Percentiles rank a stretch among this genome's conserved stretches.
Conservation (phyloP, 495 filamentous ascomycete genomes). For the Hypomontagnella monticulosa region DNA sequence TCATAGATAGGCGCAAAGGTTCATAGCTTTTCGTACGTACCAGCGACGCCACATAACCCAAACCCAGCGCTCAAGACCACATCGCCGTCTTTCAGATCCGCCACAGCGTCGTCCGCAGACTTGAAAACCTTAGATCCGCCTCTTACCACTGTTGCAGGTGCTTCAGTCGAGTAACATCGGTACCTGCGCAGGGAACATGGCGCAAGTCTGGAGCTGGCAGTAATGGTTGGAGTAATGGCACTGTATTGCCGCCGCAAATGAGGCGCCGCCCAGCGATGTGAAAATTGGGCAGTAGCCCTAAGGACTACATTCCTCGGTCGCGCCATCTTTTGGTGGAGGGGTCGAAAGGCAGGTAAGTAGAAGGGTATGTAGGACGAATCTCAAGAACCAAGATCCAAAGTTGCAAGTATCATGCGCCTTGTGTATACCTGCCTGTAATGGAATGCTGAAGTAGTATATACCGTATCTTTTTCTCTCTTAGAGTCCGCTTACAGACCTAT, state of each 20-base stretch:
- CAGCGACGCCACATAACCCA: conserved; percentile 68
- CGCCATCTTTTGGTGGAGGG: conserved; percentile 33
- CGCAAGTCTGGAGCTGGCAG: background rate
- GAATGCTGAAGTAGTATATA: too few relatives aligned
- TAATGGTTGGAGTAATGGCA: background rate
- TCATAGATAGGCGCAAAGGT: background rate
- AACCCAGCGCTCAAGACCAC: conserved; percentile 69
- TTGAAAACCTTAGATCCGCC: conserved; percentile 64
- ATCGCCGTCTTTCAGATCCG: conserved; percentile 66
- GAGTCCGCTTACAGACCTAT: background rate
- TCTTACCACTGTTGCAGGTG: conserved; percentile 42
- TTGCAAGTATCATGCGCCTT: conserved; percentile 3
- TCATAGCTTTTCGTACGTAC: conserved; percentile 47
- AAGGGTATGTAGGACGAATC: background rate
- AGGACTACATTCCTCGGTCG: conserved; percentile 27
- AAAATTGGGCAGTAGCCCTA: conserved; percentile 33
- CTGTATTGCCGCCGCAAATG: conserved; percentile 25
- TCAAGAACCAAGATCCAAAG: background rate
- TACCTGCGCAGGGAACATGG: conserved; percentile 7
- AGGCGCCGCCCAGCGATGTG: conserved; percentile 37
- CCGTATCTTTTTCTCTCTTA: too few relatives aligned
- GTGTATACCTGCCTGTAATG: too few relatives aligned
- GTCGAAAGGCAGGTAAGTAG: conserved; percentile 1
- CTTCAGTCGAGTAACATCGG: conserved; percentile 39
- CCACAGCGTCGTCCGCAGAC: conserved; percentile 68